Conservation (phyloP, 2,329 filamentous ascomycete species). For the Venturia effusa region DNA sequence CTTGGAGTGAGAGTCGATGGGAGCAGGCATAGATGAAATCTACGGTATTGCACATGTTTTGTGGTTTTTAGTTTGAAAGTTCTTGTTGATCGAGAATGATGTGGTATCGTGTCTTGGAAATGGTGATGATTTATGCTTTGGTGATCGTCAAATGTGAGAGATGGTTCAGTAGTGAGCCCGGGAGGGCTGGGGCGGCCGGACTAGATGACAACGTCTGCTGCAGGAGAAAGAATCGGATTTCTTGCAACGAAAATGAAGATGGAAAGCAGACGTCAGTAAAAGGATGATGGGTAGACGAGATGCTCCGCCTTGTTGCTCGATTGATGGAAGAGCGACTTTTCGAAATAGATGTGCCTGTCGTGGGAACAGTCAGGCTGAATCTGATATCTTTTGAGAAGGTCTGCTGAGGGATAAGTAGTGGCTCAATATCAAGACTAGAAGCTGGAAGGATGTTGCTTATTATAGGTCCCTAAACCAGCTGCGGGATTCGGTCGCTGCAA, state of each 20-base stretch:
- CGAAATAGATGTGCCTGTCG: not conserved
- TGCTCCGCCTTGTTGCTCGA: not conserved
- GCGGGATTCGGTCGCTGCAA: not conserved
- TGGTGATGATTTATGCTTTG: not conserved
- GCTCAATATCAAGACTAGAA: not conserved
- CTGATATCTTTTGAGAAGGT: not conserved
- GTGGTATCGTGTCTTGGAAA: not conserved
- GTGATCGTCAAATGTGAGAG: not conserved
- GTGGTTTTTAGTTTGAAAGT: too few relatives aligned
- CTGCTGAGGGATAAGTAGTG: not conserved
- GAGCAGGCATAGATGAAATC: slow-evolving; percentile 7
- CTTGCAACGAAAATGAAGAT: not conserved
- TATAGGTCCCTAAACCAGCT: not conserved
- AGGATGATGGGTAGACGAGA: not conserved
- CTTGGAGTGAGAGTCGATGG: not conserved
- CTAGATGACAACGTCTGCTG: not conserved
- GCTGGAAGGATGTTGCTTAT: not conserved
- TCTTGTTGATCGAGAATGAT: not conserved
- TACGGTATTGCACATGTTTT: not conserved
- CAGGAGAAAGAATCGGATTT: not conserved
- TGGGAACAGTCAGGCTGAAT: not conserved
- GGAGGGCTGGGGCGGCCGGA: not conserved
- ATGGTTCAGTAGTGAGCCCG: not conserved
- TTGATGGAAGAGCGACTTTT: not conserved
- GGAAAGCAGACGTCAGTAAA: not conserved